Conservation (phyloP, 768 basidiomycete species). For the Aureoboletus auriporus region DNA sequence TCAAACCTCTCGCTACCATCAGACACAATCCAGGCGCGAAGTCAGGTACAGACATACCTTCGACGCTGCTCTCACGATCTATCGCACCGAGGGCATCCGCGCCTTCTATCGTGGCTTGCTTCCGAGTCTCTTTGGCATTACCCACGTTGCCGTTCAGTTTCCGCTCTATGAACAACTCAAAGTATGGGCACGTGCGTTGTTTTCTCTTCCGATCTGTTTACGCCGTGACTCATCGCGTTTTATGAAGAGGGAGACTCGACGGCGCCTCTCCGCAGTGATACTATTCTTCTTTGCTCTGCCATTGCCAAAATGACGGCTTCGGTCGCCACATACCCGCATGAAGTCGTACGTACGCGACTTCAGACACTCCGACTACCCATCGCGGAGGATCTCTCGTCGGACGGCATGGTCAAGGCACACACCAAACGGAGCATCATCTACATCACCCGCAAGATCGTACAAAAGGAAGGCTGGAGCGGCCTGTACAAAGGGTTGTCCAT, state of each 20-base stretch:
- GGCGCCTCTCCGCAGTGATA: slow-evolving; percentile 29
- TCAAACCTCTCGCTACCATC: slow-evolving; percentile 1
- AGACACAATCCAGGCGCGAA: slow-evolving; percentile 85
- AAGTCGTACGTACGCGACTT: slow-evolving; percentile 95
- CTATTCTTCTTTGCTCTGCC: slow-evolving; percentile 89
- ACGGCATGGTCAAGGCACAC: slow-evolving; percentile 56
- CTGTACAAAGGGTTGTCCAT: slow-evolving; percentile 93
- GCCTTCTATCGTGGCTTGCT: slow-evolving; percentile 95
- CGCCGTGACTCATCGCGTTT: slow-evolving; percentile 1
- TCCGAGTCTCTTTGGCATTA: slow-evolving; percentile 89
- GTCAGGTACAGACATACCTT: slow-evolving; percentile 82
- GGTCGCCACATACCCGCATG: slow-evolving; percentile 94
- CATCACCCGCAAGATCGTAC: slow-evolving; percentile 68
- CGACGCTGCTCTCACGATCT: slow-evolving; percentile 88
- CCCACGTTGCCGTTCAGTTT: slow-evolving; percentile 96
- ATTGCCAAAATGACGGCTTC: slow-evolving; percentile 95
- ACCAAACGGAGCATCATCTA: slow-evolving; percentile 64
- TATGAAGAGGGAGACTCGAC: slow-evolving; percentile 28
- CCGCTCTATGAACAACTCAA: slow-evolving; percentile 95
- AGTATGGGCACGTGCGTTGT: slow-evolving; percentile 70
- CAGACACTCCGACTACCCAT: slow-evolving; percentile 79
- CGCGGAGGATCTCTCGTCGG: slow-evolving; percentile 53
- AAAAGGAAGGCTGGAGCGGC: slow-evolving; percentile 83
- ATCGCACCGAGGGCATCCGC: slow-evolving; percentile 76
- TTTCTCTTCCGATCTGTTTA: slow-evolving; percentile 2